Percentiles rank a stretch among this genome's conserved stretches.
Evolutionary conservation across 768 basidiomycete species (phyloP).

Genomic region (Tricholoma furcatifolium): DNA sequence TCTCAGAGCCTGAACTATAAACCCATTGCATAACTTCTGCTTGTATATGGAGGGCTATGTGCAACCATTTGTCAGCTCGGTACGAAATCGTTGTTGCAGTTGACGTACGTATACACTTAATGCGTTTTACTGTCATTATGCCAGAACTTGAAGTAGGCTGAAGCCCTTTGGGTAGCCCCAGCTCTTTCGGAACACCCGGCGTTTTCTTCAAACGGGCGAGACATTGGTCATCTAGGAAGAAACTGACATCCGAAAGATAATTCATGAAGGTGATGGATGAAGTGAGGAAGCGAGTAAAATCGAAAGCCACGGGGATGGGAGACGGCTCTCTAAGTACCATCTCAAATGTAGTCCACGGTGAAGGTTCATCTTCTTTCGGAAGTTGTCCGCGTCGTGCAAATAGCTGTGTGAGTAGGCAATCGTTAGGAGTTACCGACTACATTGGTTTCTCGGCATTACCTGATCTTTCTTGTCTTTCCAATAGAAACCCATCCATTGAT

Average conservation of each 20-base stretch:
- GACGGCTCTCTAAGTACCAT: constrained; percentile 83
- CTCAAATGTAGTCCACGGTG: constrained; percentile 83
- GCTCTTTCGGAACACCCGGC: constrained; percentile 45
- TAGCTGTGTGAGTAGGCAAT: constrained; percentile 43
- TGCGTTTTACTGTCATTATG: constrained; percentile 65
- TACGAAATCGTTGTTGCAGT: constrained; percentile 4
- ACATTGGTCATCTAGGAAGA: constrained; percentile 80
- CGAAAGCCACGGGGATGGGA: constrained; percentile 80
- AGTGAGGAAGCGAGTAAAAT: constrained; percentile 85
- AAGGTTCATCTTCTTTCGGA: constrained; percentile 31
- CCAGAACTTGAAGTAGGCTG: constrained; percentile 52
- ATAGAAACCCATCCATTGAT: constrained; percentile 93
- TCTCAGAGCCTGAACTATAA: constrained; percentile 64
- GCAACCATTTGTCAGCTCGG: constrained; percentile 5
- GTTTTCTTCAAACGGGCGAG: constrained; percentile 68
- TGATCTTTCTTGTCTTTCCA: constrained; percentile 95
- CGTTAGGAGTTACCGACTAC: background rate
- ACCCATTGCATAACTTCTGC: constrained; percentile 83
- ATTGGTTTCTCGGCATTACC: constrained; percentile 30
- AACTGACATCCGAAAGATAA: constrained; percentile 68
- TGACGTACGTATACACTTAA: constrained; percentile 63
- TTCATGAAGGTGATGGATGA: constrained; percentile 95
- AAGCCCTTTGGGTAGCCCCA: constrained; percentile 57
- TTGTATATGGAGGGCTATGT: constrained; percentile 73
- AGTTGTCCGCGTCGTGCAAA: constrained; percentile 79